Evolutionary conservation across 768 basidiomycete species (phyloP).

Genomic region (Postia placenta): DNA sequence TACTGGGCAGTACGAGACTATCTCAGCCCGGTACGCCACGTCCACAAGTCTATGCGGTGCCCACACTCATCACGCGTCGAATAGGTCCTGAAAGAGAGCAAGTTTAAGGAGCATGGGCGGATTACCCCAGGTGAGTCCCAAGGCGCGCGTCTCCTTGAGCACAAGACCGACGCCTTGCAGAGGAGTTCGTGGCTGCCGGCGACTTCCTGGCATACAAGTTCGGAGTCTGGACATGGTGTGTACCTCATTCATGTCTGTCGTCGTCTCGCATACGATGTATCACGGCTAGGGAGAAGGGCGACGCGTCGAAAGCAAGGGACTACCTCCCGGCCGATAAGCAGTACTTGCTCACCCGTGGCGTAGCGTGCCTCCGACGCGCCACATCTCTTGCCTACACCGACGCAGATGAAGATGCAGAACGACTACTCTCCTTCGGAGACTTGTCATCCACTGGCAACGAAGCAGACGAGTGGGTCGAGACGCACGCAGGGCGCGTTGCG

Average conservation of each 20-base stretch:
- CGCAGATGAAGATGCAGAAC: constrained; percentile 94
- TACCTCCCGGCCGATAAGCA: constrained; percentile 96
- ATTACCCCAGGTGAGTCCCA: constrained; percentile 77
- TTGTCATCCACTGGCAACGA: constrained; percentile 44
- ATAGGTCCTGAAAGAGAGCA: constrained; percentile 94
- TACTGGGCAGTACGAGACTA: constrained; percentile 93
- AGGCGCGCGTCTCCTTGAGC: background rate
- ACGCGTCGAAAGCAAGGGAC: constrained; percentile 77
- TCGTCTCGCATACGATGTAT: constrained; percentile 2
- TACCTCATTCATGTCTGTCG: constrained; percentile 2
- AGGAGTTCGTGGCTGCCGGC: constrained; percentile 97
- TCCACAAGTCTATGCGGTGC: constrained; percentile 11
- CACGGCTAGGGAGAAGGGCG: constrained; percentile 80
- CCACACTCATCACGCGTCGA: constrained; percentile 12
- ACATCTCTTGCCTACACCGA: constrained; percentile 91
- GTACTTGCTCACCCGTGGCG: constrained; percentile 91
- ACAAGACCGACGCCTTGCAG: constrained; percentile 30
- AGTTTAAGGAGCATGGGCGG: constrained; percentile 97
- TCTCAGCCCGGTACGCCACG: constrained; percentile 72
- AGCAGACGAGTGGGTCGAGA: constrained; percentile 97
- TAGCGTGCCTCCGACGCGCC: constrained; percentile 94
- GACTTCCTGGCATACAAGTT: constrained; percentile 99
- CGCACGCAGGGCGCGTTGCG: constrained; percentile 76
- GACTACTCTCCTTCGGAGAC: constrained; percentile 78
- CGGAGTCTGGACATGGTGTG: constrained; percentile 94